Base-by-base conservation (phyloP, 129 eudicot genomes). In the Artemisia tridentata region DNA sequence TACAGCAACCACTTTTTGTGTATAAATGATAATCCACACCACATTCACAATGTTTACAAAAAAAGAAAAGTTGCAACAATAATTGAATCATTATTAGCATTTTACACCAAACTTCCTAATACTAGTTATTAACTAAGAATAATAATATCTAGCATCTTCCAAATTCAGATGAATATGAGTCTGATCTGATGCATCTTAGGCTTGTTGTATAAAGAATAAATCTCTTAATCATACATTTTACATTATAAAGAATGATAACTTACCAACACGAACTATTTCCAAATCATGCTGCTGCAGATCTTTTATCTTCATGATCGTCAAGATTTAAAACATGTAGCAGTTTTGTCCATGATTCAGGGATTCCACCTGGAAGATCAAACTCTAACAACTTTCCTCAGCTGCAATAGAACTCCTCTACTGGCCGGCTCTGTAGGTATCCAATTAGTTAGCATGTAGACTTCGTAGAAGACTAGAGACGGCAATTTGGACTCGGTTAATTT, bases 361-460 rank as follows among this genome's bases (percentile, higher is more conserved):
- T 87, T 67, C 97, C 97, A 49, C 97, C 97, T 16, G 97, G 97
- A 74, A 91, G 91, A 74, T 87, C 91, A 77, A 91, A 91, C 82
- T 91, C 88, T 77, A 91, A 74, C 34, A 91, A 59, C 79, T 85
- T 91, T 21, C 97, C 97, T 63, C 89, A 81, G 6, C 46, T 65
- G 21, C 89, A 88, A 60, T 91, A 91, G 62, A 85, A 91, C 64
- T 88, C 95, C 80, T 91, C 91, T 51, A 88, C 88, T 1, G 93
- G 96, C 51, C 47, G 91, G 74, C 88, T 84, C 95, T 88, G 93
- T 71, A 79, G 50, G 38, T 13, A 59, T 10, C 48, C 14, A 53
- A 25, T 43, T 23, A 65, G 15, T 11, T 51, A 41, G 12, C 38
- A 27, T 38, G 2, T 17, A 72, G 49, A 38, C 45, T 38, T 38